phyloP scores from a whole-genome alignment of 805 yeast genomes.

The Schwanniomyces yamadae region DNA sequence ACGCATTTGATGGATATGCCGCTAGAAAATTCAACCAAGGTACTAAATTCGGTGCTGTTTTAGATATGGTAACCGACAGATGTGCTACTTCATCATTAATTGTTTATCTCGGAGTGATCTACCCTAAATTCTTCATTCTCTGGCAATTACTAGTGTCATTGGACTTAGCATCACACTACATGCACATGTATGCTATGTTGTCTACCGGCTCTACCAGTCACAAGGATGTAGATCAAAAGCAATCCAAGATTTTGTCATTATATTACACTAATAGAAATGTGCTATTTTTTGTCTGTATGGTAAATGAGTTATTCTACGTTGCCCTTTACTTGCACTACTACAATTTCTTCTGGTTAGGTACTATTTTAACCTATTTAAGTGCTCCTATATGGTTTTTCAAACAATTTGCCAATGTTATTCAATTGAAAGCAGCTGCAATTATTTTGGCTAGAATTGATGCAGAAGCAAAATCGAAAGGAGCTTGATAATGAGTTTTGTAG shows the following conservation, averaged over 20 bases:
- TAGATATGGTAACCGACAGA: constrained; percentile 98
- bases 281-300: constrained; percentile 84
- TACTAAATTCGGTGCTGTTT: constrained; percentile 90
- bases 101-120: constrained; percentile 77
- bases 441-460: constrained; percentile 78
- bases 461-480: constrained; percentile 35
- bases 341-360: constrained; percentile 58
- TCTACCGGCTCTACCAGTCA: constrained; percentile 78
- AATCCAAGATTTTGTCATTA: constrained; percentile 70
- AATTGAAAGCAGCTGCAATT: constrained; percentile 80
- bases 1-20: constrained; percentile 95
- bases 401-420: constrained; percentile 86
- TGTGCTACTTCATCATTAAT: constrained; percentile 94
- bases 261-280: constrained; percentile 87
- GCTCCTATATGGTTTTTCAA: constrained; percentile 89
- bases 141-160: constrained; percentile 86
- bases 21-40: constrained; percentile 89
- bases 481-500: constrained; percentile 2
- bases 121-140: constrained; percentile 63
- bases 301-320: constrained; percentile 89
- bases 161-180: constrained; percentile 90
- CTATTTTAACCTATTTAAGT: constrained; percentile 55
- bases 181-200: constrained; percentile 97
- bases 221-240: constrained; percentile 72
- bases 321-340: constrained; percentile 81